Base-by-base conservation (phyloP, 371 early-diverging fungal species). In the Rhizomucor miehei region DNA sequence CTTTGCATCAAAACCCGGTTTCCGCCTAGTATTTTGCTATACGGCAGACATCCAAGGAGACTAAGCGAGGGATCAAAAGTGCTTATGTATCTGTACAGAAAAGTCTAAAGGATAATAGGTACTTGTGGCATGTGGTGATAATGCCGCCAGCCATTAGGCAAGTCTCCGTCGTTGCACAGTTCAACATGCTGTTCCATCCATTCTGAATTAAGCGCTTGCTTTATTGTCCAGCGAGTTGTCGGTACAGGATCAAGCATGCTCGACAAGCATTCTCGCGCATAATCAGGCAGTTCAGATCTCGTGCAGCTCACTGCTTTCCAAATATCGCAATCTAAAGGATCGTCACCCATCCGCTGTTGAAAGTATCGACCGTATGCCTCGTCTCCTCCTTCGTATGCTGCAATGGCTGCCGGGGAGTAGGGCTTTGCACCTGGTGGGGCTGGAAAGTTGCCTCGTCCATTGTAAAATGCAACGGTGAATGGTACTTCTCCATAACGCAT, bases 401-500 rank as follows among this genome's bases (percentile, higher is more conserved):
- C 63, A 3, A 75, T 57, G 35, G 57, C 66, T 23, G 69, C 67
- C 12, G 76, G 76, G 16, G 76, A 75, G 6, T 63, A 63, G 59
- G 56, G 85, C 54, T 19, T 76, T 69, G 66, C 82, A 69, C 54
- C 60, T 24, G 59, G 63, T 53, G 55, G 71, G 49, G 48, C 41
- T 16, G 16, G 41, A 16, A 41, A 16, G 12, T 16, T 19, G 12
- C 41, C 41, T 6, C 41, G 41, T 19, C 19, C 16, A 16, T 41
- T 14, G 41, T 41, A 19, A 11, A 41, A 41, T 14, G 41, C 41
- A 19, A 41, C 41, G 11, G 41, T 41, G 14, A 76, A 78, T 13
- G 88, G 80, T 11, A 66, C 49, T 23, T 54, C 56, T 11, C 53
- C 50, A 11, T 41, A 88, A 16, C 82, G 73, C 80, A 91, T 86